Evolutionary conservation across 192 early-diverging fungal genomes (phyloP), one percentile per base, ranked within the genome.

Genomic region (Entomortierella beljakovae): DNA sequence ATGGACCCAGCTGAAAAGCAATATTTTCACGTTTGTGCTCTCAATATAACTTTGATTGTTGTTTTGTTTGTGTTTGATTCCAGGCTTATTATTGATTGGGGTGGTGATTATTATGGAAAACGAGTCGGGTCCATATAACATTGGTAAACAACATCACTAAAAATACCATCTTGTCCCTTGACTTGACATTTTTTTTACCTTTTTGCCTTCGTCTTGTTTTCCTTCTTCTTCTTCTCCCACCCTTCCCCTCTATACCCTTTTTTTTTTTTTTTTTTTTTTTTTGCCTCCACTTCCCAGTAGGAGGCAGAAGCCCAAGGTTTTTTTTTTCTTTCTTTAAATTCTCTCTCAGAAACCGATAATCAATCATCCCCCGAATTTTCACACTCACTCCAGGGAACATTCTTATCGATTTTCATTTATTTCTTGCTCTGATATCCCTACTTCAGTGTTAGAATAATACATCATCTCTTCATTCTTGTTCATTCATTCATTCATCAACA

Each of bases 211-310:
- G 15, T 51, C 22, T 53, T 26, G 22, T 3, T 23, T 32, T 37
- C 38, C 63, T 53, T 29, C 25, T 40, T 48, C 42, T 50, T 49
- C 18, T 11, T 60, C 57, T 56, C 34, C 38, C 53, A 56, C 22
- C 48, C 25, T 40, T 33, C 15, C 42, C 29, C 38, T 37, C 16
- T 32, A 13, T 51, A 5, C 23, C 32, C 31, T 28, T 54, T 35
- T 61, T 32, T 22, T 49, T 49, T 49, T 62, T 32, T 4, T 52
- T 0, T 25, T 48, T 42, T 46, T 42, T 38, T 50, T 29, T 35
- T 35, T 53, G n/a, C n/a, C 29, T 11, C 51, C 32, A 9, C 51
- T 53, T 49, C 13, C 22, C 35, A 20, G 31, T 22, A n/a, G 26
- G 51, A 38, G 48, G 48, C 20, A 26, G 4, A 63, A 1, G 25